Conservation (phyloP, 768 basidiomycete genomes). For the Phylloporus sp. region DNA sequence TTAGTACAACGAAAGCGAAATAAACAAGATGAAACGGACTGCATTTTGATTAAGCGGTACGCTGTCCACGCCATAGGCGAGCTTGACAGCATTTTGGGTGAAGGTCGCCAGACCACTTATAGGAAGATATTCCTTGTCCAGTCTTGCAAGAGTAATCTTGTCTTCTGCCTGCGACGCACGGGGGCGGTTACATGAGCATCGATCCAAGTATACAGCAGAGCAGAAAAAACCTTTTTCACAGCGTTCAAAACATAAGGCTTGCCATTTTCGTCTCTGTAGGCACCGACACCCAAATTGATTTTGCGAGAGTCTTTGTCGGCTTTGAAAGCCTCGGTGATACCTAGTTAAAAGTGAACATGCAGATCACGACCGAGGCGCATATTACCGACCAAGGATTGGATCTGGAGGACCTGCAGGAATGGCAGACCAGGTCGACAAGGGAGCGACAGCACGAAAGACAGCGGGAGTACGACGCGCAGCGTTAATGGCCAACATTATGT, state of each 20-base stretch:
- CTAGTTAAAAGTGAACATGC: conserved; percentile 35
- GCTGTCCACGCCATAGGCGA: conserved; percentile 88
- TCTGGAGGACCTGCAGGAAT: conserved; percentile 90
- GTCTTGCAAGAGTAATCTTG: conserved; percentile 54
- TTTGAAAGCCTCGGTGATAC: conserved; percentile 94
- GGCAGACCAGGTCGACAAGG: conserved; percentile 71
- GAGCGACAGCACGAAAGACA: conserved; percentile 36
- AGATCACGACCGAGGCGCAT: neutral
- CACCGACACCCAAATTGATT: conserved; percentile 97
- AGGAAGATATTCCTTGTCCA: conserved; percentile 95
- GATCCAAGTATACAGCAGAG: neutral
- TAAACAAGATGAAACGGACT: conserved; percentile 43
- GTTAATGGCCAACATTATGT: conserved; percentile 38
- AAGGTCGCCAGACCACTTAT: conserved; percentile 90
- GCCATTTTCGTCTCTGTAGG: conserved; percentile 90
- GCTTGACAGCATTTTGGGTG: conserved; percentile 79
- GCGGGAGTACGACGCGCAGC: conserved; percentile 49
- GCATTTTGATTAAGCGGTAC: conserved; percentile 64
- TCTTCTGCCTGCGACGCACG: conserved; percentile 65
- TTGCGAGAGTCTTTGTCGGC: conserved; percentile 89
- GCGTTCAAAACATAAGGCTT: conserved; percentile 91
- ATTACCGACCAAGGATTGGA: conserved; percentile 78
- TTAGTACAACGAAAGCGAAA: neutral
- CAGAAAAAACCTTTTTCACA: conserved; percentile 72
- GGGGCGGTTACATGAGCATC: neutral